Base-by-base conservation (phyloP, 1,284 basidiomycete genomes). In the Peniophora sp. region DNA sequence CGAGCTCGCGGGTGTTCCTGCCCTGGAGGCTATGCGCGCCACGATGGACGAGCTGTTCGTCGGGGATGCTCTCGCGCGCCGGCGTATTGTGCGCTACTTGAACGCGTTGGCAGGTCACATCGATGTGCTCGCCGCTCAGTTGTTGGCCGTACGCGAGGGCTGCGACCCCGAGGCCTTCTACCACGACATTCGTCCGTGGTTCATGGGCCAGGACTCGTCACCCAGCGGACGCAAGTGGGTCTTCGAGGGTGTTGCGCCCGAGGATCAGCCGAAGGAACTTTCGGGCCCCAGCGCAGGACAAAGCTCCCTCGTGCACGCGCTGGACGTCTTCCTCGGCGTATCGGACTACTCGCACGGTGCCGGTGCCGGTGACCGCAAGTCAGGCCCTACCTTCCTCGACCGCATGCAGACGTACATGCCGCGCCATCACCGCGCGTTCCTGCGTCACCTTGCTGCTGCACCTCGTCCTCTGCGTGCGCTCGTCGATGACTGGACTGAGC, bases 11-110 rank as follows among this genome's bases (percentile, higher is more conserved):
- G 95, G 93, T 5, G 92, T 92, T 1, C 78, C 85, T 35, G 92
- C 89, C 0, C 79, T 97, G 5, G 78, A 83, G 20, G 72, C 97
- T 52, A 97, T 98, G 92, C 83, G 88, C 2, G 72, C 79, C 5
- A 91, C 83, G 3, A 84, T 97, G 74, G 93, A 97, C 73, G 95
- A 98, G 67, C 77, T 86, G 12, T 97, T 97, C 72, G 81, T 96
- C 27, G 85, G 83, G 22, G 95, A 98, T 64, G 75, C 74, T 39
- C 79, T 90, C 18, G 88, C 93, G 12, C 61, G 85, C 3, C 73
- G 74, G 9, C 79, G 92, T 48, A 87, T 96, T 59, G 81, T 87
- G 0, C 60, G 68, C 20, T 93, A 91, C 65, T 80, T 98, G 24
- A 63, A 64, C 49, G 73, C 74, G 27, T 76, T 98, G 23, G 78